phyloP scores from a whole-genome alignment of 805 yeast species.

The Myxozyma udenii region DNA sequence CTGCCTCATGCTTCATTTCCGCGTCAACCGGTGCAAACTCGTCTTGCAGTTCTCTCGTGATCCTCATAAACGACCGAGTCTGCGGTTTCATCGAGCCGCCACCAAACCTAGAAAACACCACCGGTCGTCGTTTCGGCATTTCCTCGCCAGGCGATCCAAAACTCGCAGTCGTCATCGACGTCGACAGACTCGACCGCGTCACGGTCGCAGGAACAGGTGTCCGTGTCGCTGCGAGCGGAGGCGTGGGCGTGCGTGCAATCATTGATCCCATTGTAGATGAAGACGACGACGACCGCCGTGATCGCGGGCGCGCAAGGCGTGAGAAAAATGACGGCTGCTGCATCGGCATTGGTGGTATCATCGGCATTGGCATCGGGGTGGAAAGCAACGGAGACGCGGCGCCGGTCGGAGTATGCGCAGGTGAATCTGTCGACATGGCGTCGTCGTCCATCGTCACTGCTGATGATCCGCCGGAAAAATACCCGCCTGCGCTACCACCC shows the following conservation, averaged over 20 bases:
- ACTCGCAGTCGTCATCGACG: neutral
- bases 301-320: neutral
- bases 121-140: conserved; percentile 21
- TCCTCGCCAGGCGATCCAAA: conserved; percentile 8
- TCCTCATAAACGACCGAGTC: conserved; percentile 26
- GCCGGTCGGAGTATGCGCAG: neutral
- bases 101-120: conserved; percentile 23
- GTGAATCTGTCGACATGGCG: neutral
- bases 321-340: neutral
- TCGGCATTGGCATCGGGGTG: too few species aligned
- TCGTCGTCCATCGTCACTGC: neutral
- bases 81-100: conserved; percentile 28
- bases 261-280: neutral
- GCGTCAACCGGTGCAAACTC: conserved; percentile 31
- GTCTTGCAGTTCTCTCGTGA: conserved; percentile 27
- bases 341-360: too few species aligned
- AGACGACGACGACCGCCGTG: neutral
- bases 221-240: neutral
- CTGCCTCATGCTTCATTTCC: conserved; percentile 31
- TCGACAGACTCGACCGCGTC: neutral
- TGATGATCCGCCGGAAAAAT: neutral
- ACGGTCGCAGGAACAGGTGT: too few species aligned
- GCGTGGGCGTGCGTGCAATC: neutral
- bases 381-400: neutral
- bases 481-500: neutral